phyloP scores from a whole-genome alignment of 2,329 filamentous ascomycete species.

The Fonsecaea pedrosoi region DNA sequence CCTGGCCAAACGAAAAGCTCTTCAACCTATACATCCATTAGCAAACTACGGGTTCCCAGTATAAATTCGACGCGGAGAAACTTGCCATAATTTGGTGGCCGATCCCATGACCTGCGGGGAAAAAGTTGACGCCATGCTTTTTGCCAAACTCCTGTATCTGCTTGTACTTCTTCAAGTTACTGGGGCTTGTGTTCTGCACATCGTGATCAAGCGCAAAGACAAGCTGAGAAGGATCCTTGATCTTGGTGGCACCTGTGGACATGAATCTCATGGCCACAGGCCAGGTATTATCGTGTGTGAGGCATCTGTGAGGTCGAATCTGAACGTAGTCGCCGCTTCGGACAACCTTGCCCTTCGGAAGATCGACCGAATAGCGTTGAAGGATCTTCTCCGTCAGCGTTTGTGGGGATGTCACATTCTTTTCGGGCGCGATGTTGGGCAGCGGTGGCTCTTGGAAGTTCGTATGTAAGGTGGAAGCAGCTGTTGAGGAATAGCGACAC shows the following conservation, averaged over 20 bases:
- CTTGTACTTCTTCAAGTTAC: constrained; percentile 81
- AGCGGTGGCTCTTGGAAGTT: too few species aligned
- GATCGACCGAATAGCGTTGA: constrained; percentile 77
- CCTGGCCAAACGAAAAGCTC: constrained; percentile 85
- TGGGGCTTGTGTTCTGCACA: constrained; percentile 79
- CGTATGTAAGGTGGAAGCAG: too few species aligned
- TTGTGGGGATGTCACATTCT: constrained; percentile 61
- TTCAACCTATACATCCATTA: constrained; percentile 61
- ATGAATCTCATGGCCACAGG: constrained; percentile 80
- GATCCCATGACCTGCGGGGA: constrained; percentile 77
- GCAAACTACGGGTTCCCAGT: too few species aligned
- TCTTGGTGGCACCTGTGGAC: constrained; percentile 77
- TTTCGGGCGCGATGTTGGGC: too few species aligned
- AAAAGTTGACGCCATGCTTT: constrained; percentile 78
- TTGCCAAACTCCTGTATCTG: constrained; percentile 83
- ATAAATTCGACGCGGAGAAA: too few species aligned
- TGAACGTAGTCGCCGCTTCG: constrained; percentile 83
- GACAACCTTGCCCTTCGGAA: constrained; percentile 76
- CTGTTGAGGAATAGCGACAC: too few species aligned
- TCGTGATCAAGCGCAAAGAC: constrained; percentile 89
- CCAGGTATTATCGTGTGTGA: constrained; percentile 88
- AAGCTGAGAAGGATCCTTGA: constrained; percentile 74
- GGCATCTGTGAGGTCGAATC: constrained; percentile 72
- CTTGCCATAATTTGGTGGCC: constrained; percentile 82
- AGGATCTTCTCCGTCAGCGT: constrained; percentile 94